phyloP scores from a whole-genome alignment of 371 early-diverging fungal species.

The Mucor sp. region DNA sequence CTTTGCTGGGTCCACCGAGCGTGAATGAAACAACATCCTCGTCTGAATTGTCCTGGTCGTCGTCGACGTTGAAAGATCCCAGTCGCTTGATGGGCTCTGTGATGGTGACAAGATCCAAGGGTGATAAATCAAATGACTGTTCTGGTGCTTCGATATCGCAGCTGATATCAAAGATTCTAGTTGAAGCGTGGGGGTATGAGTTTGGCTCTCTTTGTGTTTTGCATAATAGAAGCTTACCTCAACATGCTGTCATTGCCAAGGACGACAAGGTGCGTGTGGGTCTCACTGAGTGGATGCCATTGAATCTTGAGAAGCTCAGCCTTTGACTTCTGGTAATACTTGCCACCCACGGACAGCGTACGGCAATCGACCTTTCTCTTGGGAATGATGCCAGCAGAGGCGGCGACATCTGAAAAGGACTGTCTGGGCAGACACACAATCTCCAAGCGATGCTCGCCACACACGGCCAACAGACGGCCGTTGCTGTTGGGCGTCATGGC shows the following conservation, averaged over 20 bases:
- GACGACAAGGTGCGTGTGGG: constrained; percentile 39
- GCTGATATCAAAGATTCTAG: constrained; percentile 47
- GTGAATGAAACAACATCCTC: constrained; percentile 50
- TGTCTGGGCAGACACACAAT: constrained; percentile 39
- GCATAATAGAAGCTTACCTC: constrained; percentile 24
- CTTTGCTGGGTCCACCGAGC: constrained; percentile 36
- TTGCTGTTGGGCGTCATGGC: constrained; percentile 28
- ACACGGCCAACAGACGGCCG: constrained; percentile 39
- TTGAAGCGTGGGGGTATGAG: neutral
- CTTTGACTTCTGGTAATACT: constrained; percentile 11
- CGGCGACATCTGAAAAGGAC: neutral
- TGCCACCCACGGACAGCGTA: constrained; percentile 30
- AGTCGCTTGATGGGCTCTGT: neutral
- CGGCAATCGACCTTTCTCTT: constrained; percentile 25
- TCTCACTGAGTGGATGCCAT: constrained; percentile 55
- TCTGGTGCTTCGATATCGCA: constrained; percentile 42
- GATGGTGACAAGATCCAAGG: constrained; percentile 12
- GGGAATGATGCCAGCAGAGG: constrained; percentile 6
- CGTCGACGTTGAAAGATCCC: constrained; percentile 33
- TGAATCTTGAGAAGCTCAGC: constrained; percentile 29
- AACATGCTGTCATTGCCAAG: constrained; percentile 36
- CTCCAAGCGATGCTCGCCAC: constrained; percentile 26
- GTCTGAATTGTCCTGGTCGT: constrained; percentile 33
- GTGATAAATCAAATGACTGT: constrained; percentile 47
- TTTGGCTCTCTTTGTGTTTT: neutral